Evolutionary conservation across 805 yeast species (phyloP).

Genomic region (Teunomyces funiuensis): DNA sequence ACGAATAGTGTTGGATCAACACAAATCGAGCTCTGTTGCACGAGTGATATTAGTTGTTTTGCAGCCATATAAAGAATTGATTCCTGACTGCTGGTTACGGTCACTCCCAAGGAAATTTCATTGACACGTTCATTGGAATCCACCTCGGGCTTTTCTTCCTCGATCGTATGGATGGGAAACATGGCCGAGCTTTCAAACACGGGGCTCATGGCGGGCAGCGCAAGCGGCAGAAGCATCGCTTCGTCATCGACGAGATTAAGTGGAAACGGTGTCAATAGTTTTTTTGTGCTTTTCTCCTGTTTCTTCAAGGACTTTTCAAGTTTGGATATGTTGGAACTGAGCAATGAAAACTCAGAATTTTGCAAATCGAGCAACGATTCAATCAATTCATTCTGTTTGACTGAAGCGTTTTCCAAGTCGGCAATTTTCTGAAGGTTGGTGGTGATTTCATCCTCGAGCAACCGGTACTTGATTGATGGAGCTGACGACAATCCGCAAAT

Average conservation of each 20-base stretch:
- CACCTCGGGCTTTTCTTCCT: neutral
- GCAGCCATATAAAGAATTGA: neutral
- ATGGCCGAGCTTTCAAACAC: slow-evolving; percentile 1
- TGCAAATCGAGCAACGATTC: slow-evolving; percentile 12
- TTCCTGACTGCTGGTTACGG: neutral
- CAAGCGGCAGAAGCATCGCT: neutral
- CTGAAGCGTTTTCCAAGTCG: slow-evolving; percentile 9
- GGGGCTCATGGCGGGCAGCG: neutral
- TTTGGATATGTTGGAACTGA: slow-evolving; percentile 9
- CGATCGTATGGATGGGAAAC: slow-evolving; percentile 2
- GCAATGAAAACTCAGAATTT: slow-evolving; percentile 10
- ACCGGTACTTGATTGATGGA: neutral
- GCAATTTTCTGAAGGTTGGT: slow-evolving; percentile 9
- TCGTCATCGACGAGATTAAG: slow-evolving; percentile 2
- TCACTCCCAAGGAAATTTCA: neutral
- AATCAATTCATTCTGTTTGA: slow-evolving; percentile 11
- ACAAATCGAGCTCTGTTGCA: slow-evolving; percentile 5
- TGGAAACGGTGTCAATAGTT: slow-evolving; percentile 2
- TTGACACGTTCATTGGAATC: neutral
- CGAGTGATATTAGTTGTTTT: neutral
- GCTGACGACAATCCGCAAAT: neutral
- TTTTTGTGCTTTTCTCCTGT: neutral
- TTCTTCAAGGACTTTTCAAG: slow-evolving; percentile 9
- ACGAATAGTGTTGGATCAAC: neutral
- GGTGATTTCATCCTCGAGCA: slow-evolving; percentile 1